These are phyloP conservation scores for Verticillium nubilum DNA, from an alignment of 2,329 filamentous ascomycete genomes.

Conservation along the genomic window DNA sequence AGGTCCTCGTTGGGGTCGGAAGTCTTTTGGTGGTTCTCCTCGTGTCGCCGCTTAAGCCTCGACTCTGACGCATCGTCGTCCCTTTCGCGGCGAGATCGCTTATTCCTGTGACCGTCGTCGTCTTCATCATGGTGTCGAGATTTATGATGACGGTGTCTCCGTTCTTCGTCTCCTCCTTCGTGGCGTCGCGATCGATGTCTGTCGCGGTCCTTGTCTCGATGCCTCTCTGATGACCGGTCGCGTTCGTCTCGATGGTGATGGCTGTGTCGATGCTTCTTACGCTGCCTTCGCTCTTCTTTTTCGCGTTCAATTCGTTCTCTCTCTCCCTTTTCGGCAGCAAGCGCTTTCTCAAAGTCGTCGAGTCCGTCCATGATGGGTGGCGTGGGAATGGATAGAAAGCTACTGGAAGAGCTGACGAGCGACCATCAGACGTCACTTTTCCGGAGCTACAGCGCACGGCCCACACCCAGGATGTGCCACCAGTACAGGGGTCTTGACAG, in stretches of 20 bases:
- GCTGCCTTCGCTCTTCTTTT: slow-evolving; percentile 37
- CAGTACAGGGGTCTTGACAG: background rate
- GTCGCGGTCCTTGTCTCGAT: slow-evolving; percentile 15
- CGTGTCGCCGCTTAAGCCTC: slow-evolving; percentile 21
- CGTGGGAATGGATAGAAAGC: no score
- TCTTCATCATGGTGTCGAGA: slow-evolving; percentile 33
- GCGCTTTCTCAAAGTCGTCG: slow-evolving; percentile 71
- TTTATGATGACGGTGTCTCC: slow-evolving; percentile 25
- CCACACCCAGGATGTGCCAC: background rate
- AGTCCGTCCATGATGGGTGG: slow-evolving; percentile 41
- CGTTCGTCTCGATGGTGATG: slow-evolving; percentile 35
- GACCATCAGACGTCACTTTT: background rate
- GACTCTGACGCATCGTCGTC: slow-evolving; percentile 45
- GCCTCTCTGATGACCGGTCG: slow-evolving; percentile 19
- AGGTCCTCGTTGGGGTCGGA: slow-evolving; percentile 43
- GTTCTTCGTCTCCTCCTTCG: slow-evolving; percentile 16
- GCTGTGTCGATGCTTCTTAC: slow-evolving; percentile 38
- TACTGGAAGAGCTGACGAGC: no score
- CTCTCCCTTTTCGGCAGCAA: slow-evolving; percentile 59
- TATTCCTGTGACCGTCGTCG: slow-evolving; percentile 54
- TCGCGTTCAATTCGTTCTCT: slow-evolving; percentile 42
- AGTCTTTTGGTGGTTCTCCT: slow-evolving; percentile 8
- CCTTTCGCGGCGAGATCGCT: slow-evolving; percentile 54
- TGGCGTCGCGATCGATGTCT: slow-evolving; percentile 1
- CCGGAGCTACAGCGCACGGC: background rate